phyloP scores from a whole-genome alignment of 2,329 filamentous ascomycete species.

The Teratosphaeria gauchensis region DNA sequence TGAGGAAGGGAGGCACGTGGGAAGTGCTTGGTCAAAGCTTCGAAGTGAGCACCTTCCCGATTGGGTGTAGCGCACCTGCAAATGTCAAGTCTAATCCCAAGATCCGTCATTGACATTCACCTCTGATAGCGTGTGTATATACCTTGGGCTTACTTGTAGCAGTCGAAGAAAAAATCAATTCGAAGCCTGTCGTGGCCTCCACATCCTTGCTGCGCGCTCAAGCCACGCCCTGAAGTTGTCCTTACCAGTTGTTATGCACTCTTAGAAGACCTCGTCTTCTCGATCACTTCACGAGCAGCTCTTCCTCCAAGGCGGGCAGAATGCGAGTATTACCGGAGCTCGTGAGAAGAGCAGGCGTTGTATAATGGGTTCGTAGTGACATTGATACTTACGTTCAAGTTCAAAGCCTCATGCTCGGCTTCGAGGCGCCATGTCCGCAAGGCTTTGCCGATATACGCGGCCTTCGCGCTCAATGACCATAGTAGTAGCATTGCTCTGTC shows the following conservation, averaged over 20 bases:
- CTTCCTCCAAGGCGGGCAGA: neutral
- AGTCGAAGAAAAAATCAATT: neutral
- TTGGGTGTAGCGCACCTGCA: neutral
- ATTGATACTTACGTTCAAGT: neutral
- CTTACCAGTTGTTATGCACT: neutral
- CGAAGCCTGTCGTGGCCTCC: neutral
- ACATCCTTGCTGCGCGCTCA: neutral
- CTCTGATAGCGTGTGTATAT: neutral
- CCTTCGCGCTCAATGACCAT: neutral
- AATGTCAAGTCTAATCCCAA: neutral
- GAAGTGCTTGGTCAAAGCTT: neutral
- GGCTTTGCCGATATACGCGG: neutral
- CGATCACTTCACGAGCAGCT: neutral
- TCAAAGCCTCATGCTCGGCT: neutral
- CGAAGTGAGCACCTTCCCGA: neutral
- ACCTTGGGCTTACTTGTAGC: neutral
- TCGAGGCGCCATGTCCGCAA: neutral
- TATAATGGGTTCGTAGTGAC: neutral
- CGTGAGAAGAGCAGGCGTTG: neutral
- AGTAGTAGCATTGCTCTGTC: neutral
- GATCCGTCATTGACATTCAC: neutral
- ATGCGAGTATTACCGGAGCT: neutral
- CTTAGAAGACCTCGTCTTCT: neutral
- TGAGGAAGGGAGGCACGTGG: neutral
- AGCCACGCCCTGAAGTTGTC: neutral